Evolutionary conservation across 192 early-diverging fungal species (phyloP).

Genomic region (Pilobolus umbonatus): DNA sequence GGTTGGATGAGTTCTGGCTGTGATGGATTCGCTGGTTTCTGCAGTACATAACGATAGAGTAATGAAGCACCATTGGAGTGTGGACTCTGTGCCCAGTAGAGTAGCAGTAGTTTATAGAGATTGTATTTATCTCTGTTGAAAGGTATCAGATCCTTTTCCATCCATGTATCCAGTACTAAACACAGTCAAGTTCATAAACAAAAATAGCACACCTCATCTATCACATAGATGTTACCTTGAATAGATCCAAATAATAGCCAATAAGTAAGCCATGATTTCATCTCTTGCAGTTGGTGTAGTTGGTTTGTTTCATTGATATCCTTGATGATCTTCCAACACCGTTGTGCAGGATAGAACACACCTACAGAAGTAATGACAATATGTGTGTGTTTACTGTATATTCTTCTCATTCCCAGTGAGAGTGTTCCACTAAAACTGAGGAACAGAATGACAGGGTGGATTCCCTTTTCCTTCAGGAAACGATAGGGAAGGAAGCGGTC

Average conservation of each 20-base stretch:
- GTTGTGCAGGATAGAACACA: constrained; percentile 46
- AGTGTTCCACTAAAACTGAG: constrained; percentile 13
- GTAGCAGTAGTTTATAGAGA: constrained; percentile 43
- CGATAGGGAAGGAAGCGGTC: constrained; percentile 3
- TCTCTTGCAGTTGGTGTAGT: constrained; percentile 32
- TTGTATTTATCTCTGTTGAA: constrained; percentile 43
- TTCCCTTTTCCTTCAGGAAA: constrained; percentile 20
- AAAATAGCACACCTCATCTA: neutral
- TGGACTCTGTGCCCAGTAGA: constrained; percentile 57
- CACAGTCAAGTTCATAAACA: neutral
- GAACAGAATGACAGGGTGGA: constrained; percentile 23
- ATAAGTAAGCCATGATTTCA: constrained; percentile 53
- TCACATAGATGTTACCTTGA: constrained; percentile 37
- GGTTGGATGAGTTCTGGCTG: neutral
- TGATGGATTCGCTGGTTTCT: constrained; percentile 17
- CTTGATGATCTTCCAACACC: constrained; percentile 43
- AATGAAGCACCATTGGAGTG: constrained; percentile 46
- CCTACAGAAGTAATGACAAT: constrained; percentile 42
- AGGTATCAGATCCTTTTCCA: constrained; percentile 29
- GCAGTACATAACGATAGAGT: constrained; percentile 42
- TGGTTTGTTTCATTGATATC: constrained; percentile 22
- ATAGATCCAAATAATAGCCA: constrained; percentile 55
- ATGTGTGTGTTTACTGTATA: constrained; percentile 37
- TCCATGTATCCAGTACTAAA: constrained; percentile 50
- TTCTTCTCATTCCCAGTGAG: constrained; percentile 20